Evolutionary conservation across 495 filamentous ascomycete species (phyloP), one percentile per base, ranked within the genome.

Genomic region (Penicillium riverlandense): DNA sequence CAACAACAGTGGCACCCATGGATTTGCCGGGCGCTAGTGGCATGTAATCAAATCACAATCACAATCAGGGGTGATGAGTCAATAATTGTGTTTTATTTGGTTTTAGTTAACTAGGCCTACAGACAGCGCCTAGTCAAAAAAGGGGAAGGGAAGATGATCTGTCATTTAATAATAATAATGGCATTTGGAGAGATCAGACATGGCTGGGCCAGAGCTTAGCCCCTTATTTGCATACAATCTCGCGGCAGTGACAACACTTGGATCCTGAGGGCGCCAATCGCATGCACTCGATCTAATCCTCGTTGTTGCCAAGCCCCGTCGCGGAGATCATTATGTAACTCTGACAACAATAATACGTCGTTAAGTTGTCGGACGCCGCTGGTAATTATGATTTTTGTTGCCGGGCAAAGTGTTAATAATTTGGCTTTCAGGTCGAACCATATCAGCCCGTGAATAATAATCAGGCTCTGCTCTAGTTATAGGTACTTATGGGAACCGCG

Each of bases 321-420:
- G 28, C 12, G 44, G 42, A 48, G 44, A 43, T 50, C 53, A 50
- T 59, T 57, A 57, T 51, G 56, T 59, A 59, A 57, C 43, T 44
- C 47, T 40, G 42, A 45, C 38, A 43, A 43, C 41, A 41, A 10
- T 36, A 37, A 13, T 42, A 40, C 31, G 37, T 42, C 32, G 43
- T 22, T 47, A 1, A 16, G 1, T 38, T 33, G 38, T 47, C 37
- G 37, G 33, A 29, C 38, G 7, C 32, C 14, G 28, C 27, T 34
- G 9, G 6, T 10, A 15, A 9, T 41, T 22, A 3, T 4, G 22
- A 22, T 6, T 22, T 22, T 3, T 22, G 22, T 4, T 3, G 22
- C 4, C 22, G 4, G 22, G 22, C 2, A 22, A 22, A 22, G 22
- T 22, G 22, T 3, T 22, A 3, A 16, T 4, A 16, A 16, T 16